phyloP scores from a whole-genome alignment of 139 green algal genomes.

The Auxenochlorella pyrenoidosa region DNA sequence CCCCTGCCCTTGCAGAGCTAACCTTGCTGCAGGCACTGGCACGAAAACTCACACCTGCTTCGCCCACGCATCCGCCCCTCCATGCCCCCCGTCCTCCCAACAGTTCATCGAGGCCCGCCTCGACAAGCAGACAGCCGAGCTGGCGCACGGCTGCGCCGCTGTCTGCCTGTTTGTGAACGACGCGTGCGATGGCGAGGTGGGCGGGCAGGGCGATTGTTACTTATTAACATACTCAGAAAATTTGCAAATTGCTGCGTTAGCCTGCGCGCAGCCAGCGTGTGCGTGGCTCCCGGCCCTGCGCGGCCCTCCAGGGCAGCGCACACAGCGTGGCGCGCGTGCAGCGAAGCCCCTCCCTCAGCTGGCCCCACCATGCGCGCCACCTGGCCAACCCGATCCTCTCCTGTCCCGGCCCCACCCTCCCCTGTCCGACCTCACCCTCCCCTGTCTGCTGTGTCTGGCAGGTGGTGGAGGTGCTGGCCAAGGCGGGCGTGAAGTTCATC shows the following conservation, averaged over 20 bases:
- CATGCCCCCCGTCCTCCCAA: too few relatives aligned
- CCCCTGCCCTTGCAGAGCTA: too few relatives aligned
- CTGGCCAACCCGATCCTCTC: too few relatives aligned
- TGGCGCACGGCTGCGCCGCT: constrained; percentile 58
- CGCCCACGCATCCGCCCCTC: too few relatives aligned
- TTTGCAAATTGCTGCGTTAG: too few relatives aligned
- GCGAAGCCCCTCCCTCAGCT: too few relatives aligned
- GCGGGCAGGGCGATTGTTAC: too few relatives aligned
- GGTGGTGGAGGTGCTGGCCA: constrained; percentile 60
- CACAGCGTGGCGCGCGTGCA: not conserved
- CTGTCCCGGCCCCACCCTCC: not conserved
- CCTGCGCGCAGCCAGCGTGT: not conserved
- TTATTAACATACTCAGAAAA: too few relatives aligned
- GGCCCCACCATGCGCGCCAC: too few relatives aligned
- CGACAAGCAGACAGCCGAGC: constrained; percentile 54
- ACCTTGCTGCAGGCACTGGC: too few relatives aligned
- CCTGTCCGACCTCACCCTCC: not conserved
- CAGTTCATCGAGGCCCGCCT: constrained; percentile 57
- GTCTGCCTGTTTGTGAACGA: constrained; percentile 85
- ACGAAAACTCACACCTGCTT: too few relatives aligned
- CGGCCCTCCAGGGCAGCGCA: not conserved
- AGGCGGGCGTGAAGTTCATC: constrained; percentile 68
- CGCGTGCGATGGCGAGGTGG: constrained; percentile 46
- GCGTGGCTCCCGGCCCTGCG: not conserved
- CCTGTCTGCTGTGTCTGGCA: constrained; percentile 4